These are phyloP conservation scores for Codiaeum variegatum DNA, from an alignment of 441 rosid species.

Conservation along the genomic window DNA sequence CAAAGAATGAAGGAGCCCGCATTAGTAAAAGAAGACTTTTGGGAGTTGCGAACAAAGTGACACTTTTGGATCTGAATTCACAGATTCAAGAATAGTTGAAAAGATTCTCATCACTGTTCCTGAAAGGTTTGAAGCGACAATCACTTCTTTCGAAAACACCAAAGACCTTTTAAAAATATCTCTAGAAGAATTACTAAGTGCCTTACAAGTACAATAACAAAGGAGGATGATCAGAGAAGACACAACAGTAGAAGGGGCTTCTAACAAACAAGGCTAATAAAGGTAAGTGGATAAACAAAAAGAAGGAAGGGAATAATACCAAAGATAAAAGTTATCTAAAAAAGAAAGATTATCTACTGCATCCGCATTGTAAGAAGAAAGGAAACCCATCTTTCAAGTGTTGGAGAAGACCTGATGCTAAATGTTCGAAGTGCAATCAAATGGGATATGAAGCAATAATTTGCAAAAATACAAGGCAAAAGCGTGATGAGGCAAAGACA, in stretches of 20 bases:
- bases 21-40: background rate
- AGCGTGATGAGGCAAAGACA: no score
- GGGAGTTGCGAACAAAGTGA: background rate
- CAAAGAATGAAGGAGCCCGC: background rate
- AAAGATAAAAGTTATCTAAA: no score
- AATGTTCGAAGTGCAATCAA: no score
- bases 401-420: no score
- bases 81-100: background rate
- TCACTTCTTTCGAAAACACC: background rate
- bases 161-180: constrained; percentile 12
- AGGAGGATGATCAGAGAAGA: background rate
- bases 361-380: background rate
- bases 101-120: background rate
- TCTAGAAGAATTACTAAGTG: background rate
- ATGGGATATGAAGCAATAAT: background rate
- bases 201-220: constrained; percentile 1
- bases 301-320: no score
- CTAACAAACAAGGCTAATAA: background rate
- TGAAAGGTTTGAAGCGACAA: constrained; percentile 7
- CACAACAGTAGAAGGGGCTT: background rate
- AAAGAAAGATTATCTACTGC: background rate
- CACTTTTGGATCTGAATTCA: background rate
- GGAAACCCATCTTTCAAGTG: no score
- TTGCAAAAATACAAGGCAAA: no score
- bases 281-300: background rate